Conservation (phyloP, 2,329 filamentous ascomycete genomes). For the Colletotrichum tofieldiae region DNA sequence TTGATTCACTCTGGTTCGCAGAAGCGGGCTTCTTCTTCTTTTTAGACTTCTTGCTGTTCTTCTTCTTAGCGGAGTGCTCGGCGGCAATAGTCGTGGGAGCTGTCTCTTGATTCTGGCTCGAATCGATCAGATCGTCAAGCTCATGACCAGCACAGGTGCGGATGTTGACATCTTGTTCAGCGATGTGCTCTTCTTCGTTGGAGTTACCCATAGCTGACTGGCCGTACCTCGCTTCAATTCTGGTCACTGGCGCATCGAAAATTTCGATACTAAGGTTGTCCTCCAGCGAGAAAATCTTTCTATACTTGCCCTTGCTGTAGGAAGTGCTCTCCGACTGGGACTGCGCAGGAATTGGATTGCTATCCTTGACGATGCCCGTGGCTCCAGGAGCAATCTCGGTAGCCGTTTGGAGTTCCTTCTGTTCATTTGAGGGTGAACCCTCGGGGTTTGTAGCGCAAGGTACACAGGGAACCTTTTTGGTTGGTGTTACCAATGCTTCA, state of each 20-base stretch:
- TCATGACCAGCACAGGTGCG: neutral
- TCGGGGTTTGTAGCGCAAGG: neutral
- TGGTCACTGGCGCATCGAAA: neutral
- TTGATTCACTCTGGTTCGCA: neutral
- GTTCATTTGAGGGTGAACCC: neutral
- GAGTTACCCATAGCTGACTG: neutral
- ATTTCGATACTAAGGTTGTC: constrained; percentile 1
- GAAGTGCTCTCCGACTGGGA: neutral
- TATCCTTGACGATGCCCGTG: neutral
- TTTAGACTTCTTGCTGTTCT: constrained; percentile 46
- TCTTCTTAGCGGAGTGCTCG: neutral
- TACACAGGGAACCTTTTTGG: neutral
- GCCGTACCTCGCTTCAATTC: neutral
- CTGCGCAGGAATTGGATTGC: neutral
- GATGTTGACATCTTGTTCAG: neutral
- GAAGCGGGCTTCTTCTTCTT: constrained; percentile 44
- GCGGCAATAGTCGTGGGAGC: no score
- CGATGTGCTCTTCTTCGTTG: neutral
- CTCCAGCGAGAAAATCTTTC: constrained; percentile 6
- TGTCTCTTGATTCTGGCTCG: neutral
- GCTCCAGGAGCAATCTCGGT: neutral
- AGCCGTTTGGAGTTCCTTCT: neutral
- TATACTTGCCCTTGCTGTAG: constrained; percentile 16
- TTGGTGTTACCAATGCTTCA: neutral
- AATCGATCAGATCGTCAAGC: constrained; percentile 14